phyloP scores from a whole-genome alignment of 805 yeast genomes.

The Phaffomyces thermotolerans region DNA sequence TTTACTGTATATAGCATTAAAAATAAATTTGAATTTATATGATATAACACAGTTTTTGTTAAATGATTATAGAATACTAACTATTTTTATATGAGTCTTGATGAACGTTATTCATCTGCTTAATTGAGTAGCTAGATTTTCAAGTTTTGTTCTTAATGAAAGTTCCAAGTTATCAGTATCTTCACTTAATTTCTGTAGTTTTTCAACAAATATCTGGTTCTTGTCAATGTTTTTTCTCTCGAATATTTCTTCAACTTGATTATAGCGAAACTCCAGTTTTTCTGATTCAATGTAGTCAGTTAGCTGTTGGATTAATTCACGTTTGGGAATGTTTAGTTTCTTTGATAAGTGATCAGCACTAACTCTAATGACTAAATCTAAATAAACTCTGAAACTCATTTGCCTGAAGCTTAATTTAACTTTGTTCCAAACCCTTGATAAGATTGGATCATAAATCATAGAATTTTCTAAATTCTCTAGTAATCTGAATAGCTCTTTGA shows the following conservation, averaged over 20 bases:
- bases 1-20: neutral
- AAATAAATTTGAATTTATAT: neutral
- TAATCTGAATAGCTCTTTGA: constrained; percentile 13
- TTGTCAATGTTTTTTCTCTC: constrained; percentile 11
- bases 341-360: constrained; percentile 13
- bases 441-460: constrained; percentile 14
- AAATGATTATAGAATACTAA: no score
- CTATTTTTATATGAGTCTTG: no score
- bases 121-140: neutral
- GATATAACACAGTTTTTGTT: no score
- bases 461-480: constrained; percentile 14
- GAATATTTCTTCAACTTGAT: constrained; percentile 10
- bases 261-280: constrained; percentile 9
- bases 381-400: constrained; percentile 26
- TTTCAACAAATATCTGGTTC: constrained; percentile 9
- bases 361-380: constrained; percentile 24
- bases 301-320: constrained; percentile 13
- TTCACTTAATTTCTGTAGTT: constrained; percentile 16
- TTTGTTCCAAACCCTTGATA: constrained; percentile 18
- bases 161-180: constrained; percentile 15
- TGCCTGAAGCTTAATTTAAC: constrained; percentile 23
- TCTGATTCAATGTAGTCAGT: constrained; percentile 11
- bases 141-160: constrained; percentile 5
- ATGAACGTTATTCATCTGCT: no score
- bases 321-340: constrained; percentile 13